Base-by-base conservation (phyloP, 129 eudicot species). In the Dittrichia graveolens region DNA sequence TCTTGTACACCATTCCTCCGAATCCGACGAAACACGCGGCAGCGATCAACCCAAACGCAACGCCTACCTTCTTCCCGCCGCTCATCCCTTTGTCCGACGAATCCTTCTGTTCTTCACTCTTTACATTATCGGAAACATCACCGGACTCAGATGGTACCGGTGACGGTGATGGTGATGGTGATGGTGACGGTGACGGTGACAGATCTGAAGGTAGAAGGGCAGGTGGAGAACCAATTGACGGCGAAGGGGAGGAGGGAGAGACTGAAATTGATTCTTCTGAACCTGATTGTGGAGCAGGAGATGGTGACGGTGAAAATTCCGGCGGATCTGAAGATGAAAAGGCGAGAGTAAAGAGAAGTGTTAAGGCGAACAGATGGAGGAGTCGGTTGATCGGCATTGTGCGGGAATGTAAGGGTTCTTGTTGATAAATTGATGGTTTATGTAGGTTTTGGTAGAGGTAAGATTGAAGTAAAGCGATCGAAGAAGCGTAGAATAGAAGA, bases 41-140 rank as follows among this genome's bases (percentile, higher is more conserved):
- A 1, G 81, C 88, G 2, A 85, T 64, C 5, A 85, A 81, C 58
- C 88, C 95, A 10, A 88, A 14, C 6, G 86, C 90, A 35, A 85
- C 62, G 2, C 90, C 95, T 3, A 75, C 86, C 73, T 88, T 88
- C 71, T 85, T 77, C 18, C 88, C 95, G 0, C 79, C 80, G 16
- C 75, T 85, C 88, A 82, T 61, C 3, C 95, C 90, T 2, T 72
- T 65, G 9, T 76, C 50, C 2, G 77, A 37, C 71, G 79, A 65
- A 14, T 74, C 73, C 38, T 61, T 44, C 16, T 13, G 59, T 5
- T 65, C 64, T 2, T 61, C 69, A 54, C 18, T 55, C 59, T 54
- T 73, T 50, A 16, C 34, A 41, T 37, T 73, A 3, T 8, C 55
- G 3, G 72, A 0, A 4, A 40, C 60, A n/a, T 74, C 72, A 64